Conservation (phyloP, 345 rosid genomes). For the Tarenaya hassleriana region DNA sequence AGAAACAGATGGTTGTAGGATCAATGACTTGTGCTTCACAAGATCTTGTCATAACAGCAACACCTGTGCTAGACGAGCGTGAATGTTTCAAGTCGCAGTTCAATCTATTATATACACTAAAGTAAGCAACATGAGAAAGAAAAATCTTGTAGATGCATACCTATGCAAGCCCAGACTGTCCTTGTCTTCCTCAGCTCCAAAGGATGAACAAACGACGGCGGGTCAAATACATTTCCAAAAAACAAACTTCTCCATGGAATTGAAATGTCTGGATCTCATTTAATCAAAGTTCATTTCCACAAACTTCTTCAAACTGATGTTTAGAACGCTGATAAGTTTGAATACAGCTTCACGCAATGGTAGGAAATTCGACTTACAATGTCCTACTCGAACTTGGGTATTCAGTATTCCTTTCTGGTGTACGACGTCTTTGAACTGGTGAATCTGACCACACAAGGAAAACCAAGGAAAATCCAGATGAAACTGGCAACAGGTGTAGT, state of each 20-base stretch:
- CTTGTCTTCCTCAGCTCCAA: constrained; percentile 36
- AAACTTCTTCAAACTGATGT: not conserved
- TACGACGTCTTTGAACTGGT: constrained; percentile 33
- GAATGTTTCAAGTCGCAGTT: constrained; percentile 29
- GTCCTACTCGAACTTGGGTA: constrained; percentile 25
- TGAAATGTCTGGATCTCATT: constrained; percentile 25
- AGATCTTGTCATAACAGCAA: constrained; percentile 12
- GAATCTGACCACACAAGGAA: constrained; percentile 29
- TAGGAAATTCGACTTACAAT: constrained; percentile 31
- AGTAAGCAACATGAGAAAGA: constrained; percentile 22
- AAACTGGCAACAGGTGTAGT: not conserved
- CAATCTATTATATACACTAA: constrained; percentile 1
- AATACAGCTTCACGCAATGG: constrained; percentile 7
- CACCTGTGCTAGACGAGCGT: constrained; percentile 84
- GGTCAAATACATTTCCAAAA: constrained; percentile 26
- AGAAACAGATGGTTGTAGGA: constrained; percentile 11
- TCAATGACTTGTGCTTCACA: constrained; percentile 11
- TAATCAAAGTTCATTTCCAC: not conserved
- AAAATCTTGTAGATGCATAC: constrained; percentile 31
- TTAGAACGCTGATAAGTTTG: not conserved
- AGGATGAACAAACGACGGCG: constrained; percentile 36
- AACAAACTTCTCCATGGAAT: constrained; percentile 13
- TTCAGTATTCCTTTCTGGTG: constrained; percentile 28
- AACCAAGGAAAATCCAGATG: constrained; percentile 16
- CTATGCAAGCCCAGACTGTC: constrained; percentile 48